Evolutionary conservation across 352 stramenopile genomes (phyloP).

Genomic region (Globisporangium lucens): DNA sequence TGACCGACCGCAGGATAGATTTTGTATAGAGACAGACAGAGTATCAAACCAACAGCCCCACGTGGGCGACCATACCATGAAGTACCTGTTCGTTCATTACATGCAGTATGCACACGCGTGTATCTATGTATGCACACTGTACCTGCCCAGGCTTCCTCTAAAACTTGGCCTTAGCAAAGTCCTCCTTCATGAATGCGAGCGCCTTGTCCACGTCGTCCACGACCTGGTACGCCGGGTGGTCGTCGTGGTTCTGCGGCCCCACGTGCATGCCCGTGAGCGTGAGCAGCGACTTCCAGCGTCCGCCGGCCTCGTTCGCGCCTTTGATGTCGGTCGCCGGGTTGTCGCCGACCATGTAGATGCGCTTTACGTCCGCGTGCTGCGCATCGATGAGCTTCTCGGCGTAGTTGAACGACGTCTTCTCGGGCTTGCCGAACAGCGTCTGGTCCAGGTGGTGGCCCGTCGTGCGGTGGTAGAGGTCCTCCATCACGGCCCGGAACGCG

Average conservation of each 20-base stretch:
- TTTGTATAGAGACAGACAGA: slow-evolving; percentile 2
- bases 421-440: slow-evolving; percentile 78
- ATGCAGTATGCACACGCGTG: neutral
- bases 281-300: slow-evolving; percentile 81
- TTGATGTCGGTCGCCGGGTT: slow-evolving; percentile 83
- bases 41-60: neutral
- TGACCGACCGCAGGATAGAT: slow-evolving; percentile 2
- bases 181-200: slow-evolving; percentile 74
- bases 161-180: slow-evolving; percentile 35
- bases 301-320: slow-evolving; percentile 66
- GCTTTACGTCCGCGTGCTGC: slow-evolving; percentile 59
- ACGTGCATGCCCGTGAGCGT: slow-evolving; percentile 82
- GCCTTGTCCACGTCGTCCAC: slow-evolving; percentile 67
- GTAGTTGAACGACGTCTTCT: slow-evolving; percentile 71
- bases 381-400: slow-evolving; percentile 72
- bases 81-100: neutral
- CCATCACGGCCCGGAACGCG: slow-evolving; percentile 75
- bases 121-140: neutral
- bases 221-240: slow-evolving; percentile 63
- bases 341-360: slow-evolving; percentile 87
- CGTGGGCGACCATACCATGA: neutral
- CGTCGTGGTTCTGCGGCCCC: slow-evolving; percentile 60
- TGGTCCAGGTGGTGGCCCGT: slow-evolving; percentile 74
- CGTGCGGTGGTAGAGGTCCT: slow-evolving; percentile 70
- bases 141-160: slow-evolving; percentile 5